phyloP scores from a whole-genome alignment of 345 rosid species.

The Pugionium cornutum region DNA sequence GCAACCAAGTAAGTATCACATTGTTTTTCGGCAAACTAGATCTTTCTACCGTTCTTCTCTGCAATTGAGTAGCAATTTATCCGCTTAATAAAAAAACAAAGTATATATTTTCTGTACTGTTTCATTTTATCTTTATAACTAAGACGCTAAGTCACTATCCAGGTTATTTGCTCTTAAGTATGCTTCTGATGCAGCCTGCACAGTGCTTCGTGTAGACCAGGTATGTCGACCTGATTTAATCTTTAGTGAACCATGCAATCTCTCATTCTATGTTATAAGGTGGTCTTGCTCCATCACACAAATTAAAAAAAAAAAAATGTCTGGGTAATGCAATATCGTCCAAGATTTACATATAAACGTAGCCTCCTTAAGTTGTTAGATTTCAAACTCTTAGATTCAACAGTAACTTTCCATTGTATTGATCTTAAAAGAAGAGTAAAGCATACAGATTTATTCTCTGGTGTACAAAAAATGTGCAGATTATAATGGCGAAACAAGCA shows the following conservation, averaged over 20 bases:
- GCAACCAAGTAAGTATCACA: conserved; percentile 68
- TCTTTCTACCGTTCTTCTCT: not conserved
- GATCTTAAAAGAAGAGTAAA: conserved; percentile 5
- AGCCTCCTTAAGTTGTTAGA: not conserved
- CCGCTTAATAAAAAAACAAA: not conserved
- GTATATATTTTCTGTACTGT: not conserved
- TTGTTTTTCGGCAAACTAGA: not conserved
- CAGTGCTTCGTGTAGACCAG: conserved; percentile 97
- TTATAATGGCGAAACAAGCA: conserved; percentile 94
- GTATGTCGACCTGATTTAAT: conserved; percentile 40
- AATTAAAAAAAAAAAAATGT: not conserved
- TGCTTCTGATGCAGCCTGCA: conserved; percentile 97
- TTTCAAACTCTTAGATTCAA: not conserved
- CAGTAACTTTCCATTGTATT: not conserved
- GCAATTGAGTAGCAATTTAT: not conserved
- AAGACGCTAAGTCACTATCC: conserved; percentile 17
- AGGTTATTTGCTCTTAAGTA: conserved; percentile 92
- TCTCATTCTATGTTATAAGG: not conserved
- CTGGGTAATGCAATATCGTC: not conserved
- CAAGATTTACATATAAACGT: not conserved
- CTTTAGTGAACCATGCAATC: conserved; percentile 1
- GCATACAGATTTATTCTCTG: not conserved
- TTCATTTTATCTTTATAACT: conserved; percentile 5
- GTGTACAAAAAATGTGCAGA: conserved; percentile 50
- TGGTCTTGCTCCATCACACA: conserved; percentile 13